Evolutionary conservation across 2,329 filamentous ascomycete species (phyloP).

Genomic region (Uncinocarpus reesii): DNA sequence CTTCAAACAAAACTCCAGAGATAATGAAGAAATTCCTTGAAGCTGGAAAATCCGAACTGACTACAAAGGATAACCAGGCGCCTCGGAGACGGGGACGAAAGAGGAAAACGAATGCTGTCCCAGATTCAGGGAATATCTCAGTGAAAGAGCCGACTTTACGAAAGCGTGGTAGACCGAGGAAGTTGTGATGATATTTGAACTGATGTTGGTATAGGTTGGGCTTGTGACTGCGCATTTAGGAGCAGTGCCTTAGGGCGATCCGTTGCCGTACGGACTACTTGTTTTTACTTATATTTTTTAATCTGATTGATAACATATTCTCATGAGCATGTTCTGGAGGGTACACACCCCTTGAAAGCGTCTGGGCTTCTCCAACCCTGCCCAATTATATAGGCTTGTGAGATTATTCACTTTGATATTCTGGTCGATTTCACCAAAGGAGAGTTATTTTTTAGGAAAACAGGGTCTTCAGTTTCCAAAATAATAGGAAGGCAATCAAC

Average conservation of each 20-base stretch:
- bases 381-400: no score
- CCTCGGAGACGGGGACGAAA: background rate
- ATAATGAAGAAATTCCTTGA: conserved; percentile 13
- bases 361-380: no score
- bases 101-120: background rate
- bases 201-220: background rate
- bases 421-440: no score
- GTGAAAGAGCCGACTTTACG: background rate
- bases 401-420: no score
- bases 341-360: no score
- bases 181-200: background rate
- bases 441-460: no score
- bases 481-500: no score
- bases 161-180: background rate
- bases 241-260: background rate
- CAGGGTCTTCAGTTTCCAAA: no score
- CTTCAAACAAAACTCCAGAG: conserved; percentile 12
- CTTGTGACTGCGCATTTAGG: background rate
- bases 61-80: background rate
- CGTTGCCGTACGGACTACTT: no score
- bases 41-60: background rate
- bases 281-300: no score
- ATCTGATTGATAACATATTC: no score
- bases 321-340: no score
- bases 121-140: background rate